A percentile compares a stretch with the other conserved stretches of the same genome.
These are phyloP conservation scores for Phytophthora capsici DNA, from an alignment of 352 stramenopile species.

Conservation along the genomic window DNA sequence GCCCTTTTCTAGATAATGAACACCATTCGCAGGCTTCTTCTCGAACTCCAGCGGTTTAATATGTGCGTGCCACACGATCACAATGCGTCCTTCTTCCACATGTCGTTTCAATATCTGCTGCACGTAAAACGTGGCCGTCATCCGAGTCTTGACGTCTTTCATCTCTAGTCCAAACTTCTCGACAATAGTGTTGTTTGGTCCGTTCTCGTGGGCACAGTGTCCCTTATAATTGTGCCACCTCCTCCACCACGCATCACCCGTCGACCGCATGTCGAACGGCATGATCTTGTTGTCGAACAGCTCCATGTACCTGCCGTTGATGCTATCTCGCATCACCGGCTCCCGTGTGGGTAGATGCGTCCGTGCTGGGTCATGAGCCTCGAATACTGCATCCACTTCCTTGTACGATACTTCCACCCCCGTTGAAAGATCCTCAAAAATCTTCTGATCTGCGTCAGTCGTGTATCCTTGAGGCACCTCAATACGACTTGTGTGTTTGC, in stretches of 20 bases:
- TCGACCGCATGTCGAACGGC: slow-evolving; percentile 43
- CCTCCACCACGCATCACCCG: slow-evolving; percentile 47
- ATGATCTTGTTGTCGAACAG: slow-evolving; percentile 48
- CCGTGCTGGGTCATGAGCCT: slow-evolving; percentile 19
- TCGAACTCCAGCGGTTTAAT: slow-evolving; percentile 65
- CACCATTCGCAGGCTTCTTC: slow-evolving; percentile 36
- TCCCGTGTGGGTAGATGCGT: slow-evolving; percentile 31
- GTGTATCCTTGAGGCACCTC: slow-evolving; percentile 25
- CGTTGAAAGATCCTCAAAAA: slow-evolving; percentile 38
- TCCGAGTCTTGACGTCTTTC: slow-evolving; percentile 49
- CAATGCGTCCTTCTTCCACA: slow-evolving; percentile 55
- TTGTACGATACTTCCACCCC: slow-evolving; percentile 33
- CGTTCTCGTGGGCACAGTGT: slow-evolving; percentile 28
- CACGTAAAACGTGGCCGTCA: slow-evolving; percentile 53
- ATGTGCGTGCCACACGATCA: slow-evolving; percentile 66
- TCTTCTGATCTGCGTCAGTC: slow-evolving; percentile 16
- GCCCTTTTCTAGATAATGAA: slow-evolving; percentile 57
- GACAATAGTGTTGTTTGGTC: slow-evolving; percentile 55
- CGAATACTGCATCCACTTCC: slow-evolving; percentile 42
- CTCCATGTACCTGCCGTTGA: slow-evolving; percentile 56
- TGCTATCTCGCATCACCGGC: slow-evolving; percentile 38
- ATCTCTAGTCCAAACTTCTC: slow-evolving; percentile 69
- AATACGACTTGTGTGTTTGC: slow-evolving; percentile 32
- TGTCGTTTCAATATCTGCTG: slow-evolving; percentile 62
- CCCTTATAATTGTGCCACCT: slow-evolving; percentile 41